Base-by-base conservation (phyloP, 2,329 filamentous ascomycete genomes). In the Aureobasidium sp. region DNA sequence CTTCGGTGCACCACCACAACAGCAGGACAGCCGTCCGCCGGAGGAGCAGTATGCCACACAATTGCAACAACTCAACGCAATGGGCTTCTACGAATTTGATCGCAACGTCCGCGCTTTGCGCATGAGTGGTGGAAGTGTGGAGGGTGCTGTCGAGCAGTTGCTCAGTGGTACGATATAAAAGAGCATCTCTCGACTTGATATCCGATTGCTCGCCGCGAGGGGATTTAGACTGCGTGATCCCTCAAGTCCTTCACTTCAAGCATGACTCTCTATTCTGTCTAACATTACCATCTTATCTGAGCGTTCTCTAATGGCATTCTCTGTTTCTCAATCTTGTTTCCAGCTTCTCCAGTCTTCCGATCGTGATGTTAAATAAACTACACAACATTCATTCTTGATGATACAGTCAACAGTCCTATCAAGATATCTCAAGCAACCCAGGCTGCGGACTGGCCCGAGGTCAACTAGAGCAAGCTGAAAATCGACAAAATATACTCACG, bases 41-140 rank as follows among this genome's bases (percentile, higher is more conserved):
- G 94, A 99, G 79, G 94, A 97, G 76, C 82, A 90, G 63, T 99
- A 96, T 69, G 92, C 89, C 3, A 87, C 90, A 36, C 93, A 99
- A 76, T 80, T 99, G 55, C 82, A 91, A 64, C 92, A 97, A 77
- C 78, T 99, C 65, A 99, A 99, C 74, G 94, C 97, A 67, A 99
- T 99, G 94, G 94, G 94, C 3, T 99, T 99, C 77, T 96, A 86
- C 73, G 92, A 99, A 72, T 99, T 97, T 71, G 93, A 99, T 59
- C 81, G 89, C 68, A 99, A 99, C 69, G 85, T 99, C 36, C 86
- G 89, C 62, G 94, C 94, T 5, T 78, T 99, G 70, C 83, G 93
- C 74, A 84, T 93, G 70, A 90, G 90, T 64, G 94, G 94, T 9
- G 94, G 94, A 12, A 97, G 90, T 73, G 94, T 97, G 44, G 92